Evolutionary conservation across 2,329 filamentous ascomycete genomes (phyloP).

Genomic region (Fusarium sp.): DNA sequence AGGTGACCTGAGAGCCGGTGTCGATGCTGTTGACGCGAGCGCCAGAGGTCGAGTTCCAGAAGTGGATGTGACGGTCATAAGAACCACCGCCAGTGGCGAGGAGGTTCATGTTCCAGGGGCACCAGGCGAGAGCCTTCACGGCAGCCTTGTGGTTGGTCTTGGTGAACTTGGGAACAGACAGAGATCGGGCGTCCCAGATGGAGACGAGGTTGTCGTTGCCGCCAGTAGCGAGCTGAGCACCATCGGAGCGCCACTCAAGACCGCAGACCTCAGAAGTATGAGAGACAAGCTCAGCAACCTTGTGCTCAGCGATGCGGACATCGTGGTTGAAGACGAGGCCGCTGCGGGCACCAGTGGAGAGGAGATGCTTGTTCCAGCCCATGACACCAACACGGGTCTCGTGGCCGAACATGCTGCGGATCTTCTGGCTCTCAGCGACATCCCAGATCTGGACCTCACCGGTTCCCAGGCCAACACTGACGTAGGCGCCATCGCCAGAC

Average conservation of each 20-base stretch:
- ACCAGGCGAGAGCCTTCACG: slow-evolving; percentile 98
- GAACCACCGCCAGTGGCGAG: slow-evolving; percentile 96
- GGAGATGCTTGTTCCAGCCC: slow-evolving; percentile 98
- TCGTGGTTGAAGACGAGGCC: slow-evolving; percentile 99
- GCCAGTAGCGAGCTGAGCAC: slow-evolving; percentile 95
- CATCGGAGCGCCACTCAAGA: slow-evolving; percentile 96
- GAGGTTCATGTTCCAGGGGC: slow-evolving; percentile 98
- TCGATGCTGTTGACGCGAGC: slow-evolving; percentile 99
- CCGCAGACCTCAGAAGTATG: slow-evolving; percentile 99
- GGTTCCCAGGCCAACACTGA: slow-evolving; percentile 92
- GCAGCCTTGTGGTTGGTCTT: slow-evolving; percentile 99
- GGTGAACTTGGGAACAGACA: slow-evolving; percentile 96
- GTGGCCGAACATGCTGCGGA: slow-evolving; percentile 98
- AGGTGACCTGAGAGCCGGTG: slow-evolving; percentile 97
- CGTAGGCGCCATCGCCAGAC: slow-evolving; percentile 97
- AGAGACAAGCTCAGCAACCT: slow-evolving; percentile 94
- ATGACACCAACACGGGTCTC: slow-evolving; percentile 97
- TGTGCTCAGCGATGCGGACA: slow-evolving; percentile 97
- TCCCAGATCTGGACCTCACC: slow-evolving; percentile 99
- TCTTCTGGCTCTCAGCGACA: slow-evolving; percentile 92
- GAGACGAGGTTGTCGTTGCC: slow-evolving; percentile 99
- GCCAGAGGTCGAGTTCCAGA: slow-evolving; percentile 99
- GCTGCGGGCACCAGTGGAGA: slow-evolving; percentile 94
- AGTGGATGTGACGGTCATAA: slow-evolving; percentile 98
- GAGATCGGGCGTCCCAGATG: slow-evolving; percentile 97